Base-by-base conservation (phyloP, 2,329 filamentous ascomycete genomes). In the Exophiala spinifera region DNA sequence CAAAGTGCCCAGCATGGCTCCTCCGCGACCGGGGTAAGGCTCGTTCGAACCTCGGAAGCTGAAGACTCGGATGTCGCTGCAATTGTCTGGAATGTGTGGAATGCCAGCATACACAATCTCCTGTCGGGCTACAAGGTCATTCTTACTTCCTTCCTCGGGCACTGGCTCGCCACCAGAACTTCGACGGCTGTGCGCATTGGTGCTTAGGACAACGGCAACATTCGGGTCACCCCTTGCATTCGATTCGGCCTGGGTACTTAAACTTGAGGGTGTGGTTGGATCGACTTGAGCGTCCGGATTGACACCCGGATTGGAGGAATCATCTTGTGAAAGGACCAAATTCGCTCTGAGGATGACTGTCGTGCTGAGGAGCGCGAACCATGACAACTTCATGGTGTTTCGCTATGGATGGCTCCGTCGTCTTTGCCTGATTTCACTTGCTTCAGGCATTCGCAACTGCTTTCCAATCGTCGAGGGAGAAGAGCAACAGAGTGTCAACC, bases 11-110 rank as follows among this genome's bases (percentile, higher is more conserved):
- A 55, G 17, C 45, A 56, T 45, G 17, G 31, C 39, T 8, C 56
- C 52, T 39, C 44, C 46, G 17, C 56, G 53, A 14, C 56, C 56
- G 11, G 56, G 56, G 40, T 58, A 58, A 11, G 56, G 56, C 31
- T 58, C 56, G 23, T 55, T 36, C 25, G 45, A 55, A 10, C 56
- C 56, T 8, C 50, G 46, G 14, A 49, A 44, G 20, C 40, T 49
- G 49, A 58, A 58, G 48, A 58, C 46, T 3, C 47, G 52, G 36
- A 58, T 44, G 39, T 55, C 56, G 31, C 37, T 45, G 44, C 56
- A 58, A 37, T 23, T 34, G 11, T 55, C 46, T 31, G 49, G 55
- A 21, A 53, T 33, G 33, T 54, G 45, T 36, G 49, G 55, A 19
- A 23, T 47, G 34, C 43, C 13, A n/a, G 44, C 42, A 33, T 43